Percentiles rank a stretch among this genome's conserved stretches.
phyloP scores from a whole-genome alignment of 371 early-diverging fungal species.

The Mortierella sp. region DNA sequence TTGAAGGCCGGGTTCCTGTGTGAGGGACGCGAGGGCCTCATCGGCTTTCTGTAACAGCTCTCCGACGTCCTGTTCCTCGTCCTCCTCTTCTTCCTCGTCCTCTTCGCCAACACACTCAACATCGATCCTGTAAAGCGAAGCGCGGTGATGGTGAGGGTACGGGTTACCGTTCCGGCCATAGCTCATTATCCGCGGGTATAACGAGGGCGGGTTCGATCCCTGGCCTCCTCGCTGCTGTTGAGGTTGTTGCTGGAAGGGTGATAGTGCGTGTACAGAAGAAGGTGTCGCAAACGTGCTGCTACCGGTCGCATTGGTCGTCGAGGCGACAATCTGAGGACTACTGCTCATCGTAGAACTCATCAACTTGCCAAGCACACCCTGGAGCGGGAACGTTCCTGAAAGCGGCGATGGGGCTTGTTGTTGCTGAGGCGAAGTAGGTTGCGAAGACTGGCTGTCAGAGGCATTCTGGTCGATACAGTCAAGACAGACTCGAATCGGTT shows the following conservation, averaged over 20 bases:
- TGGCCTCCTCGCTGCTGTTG: not conserved
- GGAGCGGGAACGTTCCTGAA: slow-evolving; percentile 29
- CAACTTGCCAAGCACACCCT: slow-evolving; percentile 41
- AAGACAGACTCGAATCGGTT: slow-evolving; percentile 46
- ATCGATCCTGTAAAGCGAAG: slow-evolving; percentile 51
- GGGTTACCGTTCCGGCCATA: slow-evolving; percentile 20
- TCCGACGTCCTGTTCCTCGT: not conserved
- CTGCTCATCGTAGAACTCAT: slow-evolving; percentile 25
- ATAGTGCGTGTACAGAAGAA: not conserved
- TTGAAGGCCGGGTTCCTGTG: not conserved
- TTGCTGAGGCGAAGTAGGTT: slow-evolving; percentile 12
- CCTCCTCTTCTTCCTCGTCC: slow-evolving; percentile 49
- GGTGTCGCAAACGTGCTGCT: slow-evolving; percentile 29
- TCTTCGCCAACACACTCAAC: slow-evolving; percentile 55
- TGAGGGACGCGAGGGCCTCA: not conserved
- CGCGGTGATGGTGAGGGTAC: slow-evolving; percentile 46
- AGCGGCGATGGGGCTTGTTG: slow-evolving; percentile 12
- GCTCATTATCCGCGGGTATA: slow-evolving; percentile 25
- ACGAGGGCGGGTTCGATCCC: not conserved
- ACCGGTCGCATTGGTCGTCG: slow-evolving; percentile 23
- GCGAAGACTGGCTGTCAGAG: slow-evolving; percentile 12
- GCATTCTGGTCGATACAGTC: slow-evolving; percentile 54
- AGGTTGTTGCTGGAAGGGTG: not conserved
- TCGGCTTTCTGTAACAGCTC: not conserved
- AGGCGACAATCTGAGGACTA: slow-evolving; percentile 26